Evolutionary conservation across 345 rosid species (phyloP).

Genomic region (Gynandropsis gynandra): DNA sequence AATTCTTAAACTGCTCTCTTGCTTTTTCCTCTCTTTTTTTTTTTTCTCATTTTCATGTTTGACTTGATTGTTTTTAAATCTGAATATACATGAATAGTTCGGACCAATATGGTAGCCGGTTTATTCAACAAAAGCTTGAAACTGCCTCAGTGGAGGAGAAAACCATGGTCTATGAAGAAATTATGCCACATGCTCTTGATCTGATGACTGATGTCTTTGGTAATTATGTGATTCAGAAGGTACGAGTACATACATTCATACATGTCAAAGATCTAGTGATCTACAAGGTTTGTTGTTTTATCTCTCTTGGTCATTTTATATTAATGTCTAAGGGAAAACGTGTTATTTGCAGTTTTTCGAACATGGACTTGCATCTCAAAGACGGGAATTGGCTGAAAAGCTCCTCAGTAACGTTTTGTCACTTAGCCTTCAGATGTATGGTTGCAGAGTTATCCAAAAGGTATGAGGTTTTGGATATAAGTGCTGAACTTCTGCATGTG

Average conservation of each 20-base stretch:
- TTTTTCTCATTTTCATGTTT: neutral
- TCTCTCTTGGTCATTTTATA: neutral
- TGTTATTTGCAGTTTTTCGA: slow-evolving; percentile 63
- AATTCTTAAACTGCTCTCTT: neutral
- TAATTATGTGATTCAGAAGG: slow-evolving; percentile 65
- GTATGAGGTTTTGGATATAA: slow-evolving; percentile 24
- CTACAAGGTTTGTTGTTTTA: neutral
- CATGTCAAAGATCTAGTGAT: neutral
- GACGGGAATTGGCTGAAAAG: slow-evolving; percentile 78
- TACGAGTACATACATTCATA: neutral
- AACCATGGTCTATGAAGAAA: slow-evolving; percentile 52
- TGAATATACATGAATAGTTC: slow-evolving; percentile 29
- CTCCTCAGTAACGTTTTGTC: slow-evolving; percentile 71
- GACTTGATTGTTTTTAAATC: slow-evolving; percentile 1
- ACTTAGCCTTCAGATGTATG: slow-evolving; percentile 96
- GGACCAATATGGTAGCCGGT: slow-evolving; percentile 63
- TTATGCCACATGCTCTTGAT: slow-evolving; percentile 47
- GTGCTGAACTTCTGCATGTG: too few species aligned
- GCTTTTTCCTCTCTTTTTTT: neutral
- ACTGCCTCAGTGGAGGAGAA: slow-evolving; percentile 46
- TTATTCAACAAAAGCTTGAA: slow-evolving; percentile 58
- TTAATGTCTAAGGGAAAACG: too few species aligned
- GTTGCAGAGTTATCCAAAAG: slow-evolving; percentile 97
- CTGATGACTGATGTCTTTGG: slow-evolving; percentile 71
- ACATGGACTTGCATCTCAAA: slow-evolving; percentile 81